Evolutionary conservation across 2,329 filamentous ascomycete species (phyloP).

Genomic region (Pseudogymnoascus destructans): DNA sequence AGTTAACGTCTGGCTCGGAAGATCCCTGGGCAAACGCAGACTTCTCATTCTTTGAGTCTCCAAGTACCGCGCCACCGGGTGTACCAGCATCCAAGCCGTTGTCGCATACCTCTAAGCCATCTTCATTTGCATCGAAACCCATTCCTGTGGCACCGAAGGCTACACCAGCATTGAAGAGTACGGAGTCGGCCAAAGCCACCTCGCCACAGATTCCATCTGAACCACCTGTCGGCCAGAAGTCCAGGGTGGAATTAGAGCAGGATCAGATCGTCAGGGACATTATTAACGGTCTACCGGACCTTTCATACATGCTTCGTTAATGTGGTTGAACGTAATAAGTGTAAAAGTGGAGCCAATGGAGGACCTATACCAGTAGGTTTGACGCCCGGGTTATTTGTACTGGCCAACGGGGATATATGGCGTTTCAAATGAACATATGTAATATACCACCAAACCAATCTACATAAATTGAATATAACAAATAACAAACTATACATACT

Average conservation of each 20-base stretch:
- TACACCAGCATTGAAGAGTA: neutral
- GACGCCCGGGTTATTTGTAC: neutral
- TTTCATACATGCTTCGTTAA: conserved; percentile 26
- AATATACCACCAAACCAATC: neutral
- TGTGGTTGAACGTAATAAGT: neutral
- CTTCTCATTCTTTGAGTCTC: conserved; percentile 27
- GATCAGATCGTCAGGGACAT: conserved; percentile 24
- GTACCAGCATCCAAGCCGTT: conserved; percentile 10
- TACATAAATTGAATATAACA: neutral
- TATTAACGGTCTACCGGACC: conserved; percentile 25
- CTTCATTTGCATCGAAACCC: neutral
- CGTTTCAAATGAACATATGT: neutral
- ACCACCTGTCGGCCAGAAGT: conserved; percentile 14
- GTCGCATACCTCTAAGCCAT: neutral
- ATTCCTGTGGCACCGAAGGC: conserved; percentile 9
- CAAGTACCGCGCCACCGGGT: conserved; percentile 10
- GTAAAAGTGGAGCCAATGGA: neutral
- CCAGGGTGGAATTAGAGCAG: conserved; percentile 23
- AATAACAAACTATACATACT: neutral
- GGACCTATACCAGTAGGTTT: neutral
- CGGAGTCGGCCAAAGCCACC: neutral
- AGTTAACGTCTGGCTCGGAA: conserved; percentile 1
- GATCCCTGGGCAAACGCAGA: conserved; percentile 27
- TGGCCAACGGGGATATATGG: neutral
- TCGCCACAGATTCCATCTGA: conserved; percentile 9